These are phyloP conservation scores for Herpotrichia juniperi DNA, from an alignment of 2,329 filamentous ascomycete genomes.

Conservation along the genomic window DNA sequence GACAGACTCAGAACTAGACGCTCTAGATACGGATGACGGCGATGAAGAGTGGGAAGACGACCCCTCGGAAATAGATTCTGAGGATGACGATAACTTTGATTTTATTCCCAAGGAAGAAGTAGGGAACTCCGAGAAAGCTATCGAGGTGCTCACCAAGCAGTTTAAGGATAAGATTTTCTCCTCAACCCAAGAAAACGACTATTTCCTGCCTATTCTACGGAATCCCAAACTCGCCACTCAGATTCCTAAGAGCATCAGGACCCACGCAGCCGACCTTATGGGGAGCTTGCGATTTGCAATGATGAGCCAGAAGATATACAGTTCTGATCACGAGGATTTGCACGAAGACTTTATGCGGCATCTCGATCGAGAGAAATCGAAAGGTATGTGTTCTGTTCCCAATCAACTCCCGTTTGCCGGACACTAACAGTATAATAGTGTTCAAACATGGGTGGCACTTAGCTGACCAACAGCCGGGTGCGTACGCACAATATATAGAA, in stretches of 20 bases:
- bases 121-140: no score
- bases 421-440: constrained; percentile 18
- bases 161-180: constrained; percentile 9
- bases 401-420: no score
- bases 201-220: constrained; percentile 21
- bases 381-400: constrained; percentile 24
- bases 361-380: constrained; percentile 45
- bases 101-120: no score
- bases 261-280: constrained; percentile 20
- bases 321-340: constrained; percentile 11
- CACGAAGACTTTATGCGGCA: constrained; percentile 36
- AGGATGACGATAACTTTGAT: no score
- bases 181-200: constrained; percentile 10
- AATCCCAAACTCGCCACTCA: constrained; percentile 8
- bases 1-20: no score
- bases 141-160: constrained; percentile 12
- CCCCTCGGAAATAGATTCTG: no score
- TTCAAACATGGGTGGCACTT: constrained; percentile 55
- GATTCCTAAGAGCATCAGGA: constrained; percentile 17
- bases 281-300: constrained; percentile 17
- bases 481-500: constrained; percentile 46
- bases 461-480: constrained; percentile 51
- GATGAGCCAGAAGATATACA: constrained; percentile 17
- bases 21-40: no score
- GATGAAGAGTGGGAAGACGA: no score